These are phyloP conservation scores for Colletotrichum sp. DNA, from an alignment of 2,329 filamentous ascomycete genomes.

Conservation along the genomic window DNA sequence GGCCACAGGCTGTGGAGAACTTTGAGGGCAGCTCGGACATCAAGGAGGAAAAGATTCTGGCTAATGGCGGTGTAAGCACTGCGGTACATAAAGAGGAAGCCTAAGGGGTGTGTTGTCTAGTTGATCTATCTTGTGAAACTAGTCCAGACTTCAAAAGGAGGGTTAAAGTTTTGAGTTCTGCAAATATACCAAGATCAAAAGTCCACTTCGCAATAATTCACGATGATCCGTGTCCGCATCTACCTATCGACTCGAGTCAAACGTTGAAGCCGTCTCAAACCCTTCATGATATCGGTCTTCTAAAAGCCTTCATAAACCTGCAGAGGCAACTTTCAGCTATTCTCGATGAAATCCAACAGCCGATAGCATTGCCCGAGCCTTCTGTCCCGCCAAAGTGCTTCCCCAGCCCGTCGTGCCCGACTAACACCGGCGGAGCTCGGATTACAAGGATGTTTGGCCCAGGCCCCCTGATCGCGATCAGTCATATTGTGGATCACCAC, in stretches of 20 bases:
- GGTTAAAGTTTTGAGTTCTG: background rate
- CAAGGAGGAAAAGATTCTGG: conserved; percentile 3
- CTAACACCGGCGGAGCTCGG: conserved; percentile 3
- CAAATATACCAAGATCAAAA: background rate
- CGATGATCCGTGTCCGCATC: too few species aligned
- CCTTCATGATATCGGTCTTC: background rate
- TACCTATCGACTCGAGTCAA: too few species aligned
- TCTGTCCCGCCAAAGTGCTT: background rate
- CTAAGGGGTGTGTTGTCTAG: background rate
- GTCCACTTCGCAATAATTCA: background rate
- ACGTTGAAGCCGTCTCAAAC: background rate
- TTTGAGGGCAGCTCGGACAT: background rate
- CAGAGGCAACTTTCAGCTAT: background rate
- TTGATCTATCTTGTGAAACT: background rate
- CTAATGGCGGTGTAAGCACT: background rate
- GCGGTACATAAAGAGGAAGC: conserved; percentile 2
- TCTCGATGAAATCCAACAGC: background rate
- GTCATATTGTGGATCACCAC: background rate
- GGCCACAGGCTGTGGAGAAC: background rate
- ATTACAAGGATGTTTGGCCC: background rate
- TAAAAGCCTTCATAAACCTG: background rate
- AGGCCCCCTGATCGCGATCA: background rate
- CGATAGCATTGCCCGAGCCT: background rate
- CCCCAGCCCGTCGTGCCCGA: background rate
- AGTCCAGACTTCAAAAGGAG: fast-evolving